Conservation (phyloP, 225 moss, liverwort and hornwort species). For the Sphagnum contortum region DNA sequence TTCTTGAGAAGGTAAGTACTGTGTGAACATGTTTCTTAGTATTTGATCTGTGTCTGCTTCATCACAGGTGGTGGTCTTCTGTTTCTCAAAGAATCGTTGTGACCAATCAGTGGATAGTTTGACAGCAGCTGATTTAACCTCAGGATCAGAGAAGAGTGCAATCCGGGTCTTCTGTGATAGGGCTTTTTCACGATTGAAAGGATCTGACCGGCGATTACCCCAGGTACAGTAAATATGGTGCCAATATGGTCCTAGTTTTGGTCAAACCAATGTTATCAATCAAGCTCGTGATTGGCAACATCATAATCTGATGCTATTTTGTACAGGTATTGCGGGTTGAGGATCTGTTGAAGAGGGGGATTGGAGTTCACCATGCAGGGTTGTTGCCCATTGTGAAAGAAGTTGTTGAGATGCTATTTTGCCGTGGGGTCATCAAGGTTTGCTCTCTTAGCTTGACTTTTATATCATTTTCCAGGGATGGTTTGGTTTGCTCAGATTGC, state of each 20-base stretch:
- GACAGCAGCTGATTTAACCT: slow-evolving; percentile 83
- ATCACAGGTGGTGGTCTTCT: slow-evolving; percentile 90
- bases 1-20: background rate
- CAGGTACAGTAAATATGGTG: slow-evolving; percentile 35
- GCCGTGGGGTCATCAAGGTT: slow-evolving; percentile 98
- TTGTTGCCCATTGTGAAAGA: slow-evolving; percentile 99
- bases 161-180: slow-evolving; percentile 86
- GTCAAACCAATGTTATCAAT: background rate
- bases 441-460: background rate
- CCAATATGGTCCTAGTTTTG: background rate
- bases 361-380: slow-evolving; percentile 99
- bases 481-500: no score
- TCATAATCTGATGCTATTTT: background rate
- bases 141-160: slow-evolving; percentile 89
- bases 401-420: slow-evolving; percentile 99
- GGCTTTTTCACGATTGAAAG: slow-evolving; percentile 92
- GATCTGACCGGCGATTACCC: slow-evolving; percentile 88
- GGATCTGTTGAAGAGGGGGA: slow-evolving; percentile 82
- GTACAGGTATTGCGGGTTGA: slow-evolving; percentile 59
- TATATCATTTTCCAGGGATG: no score
- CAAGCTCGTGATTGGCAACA: background rate
- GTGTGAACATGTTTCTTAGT: background rate
- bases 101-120: slow-evolving; percentile 97
- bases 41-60: background rate
- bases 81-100: slow-evolving; percentile 94